A percentile compares a stretch with the other conserved stretches of the same genome.
Conservation (phyloP, 345 rosid species). For the Hibiscus tridactylites region DNA sequence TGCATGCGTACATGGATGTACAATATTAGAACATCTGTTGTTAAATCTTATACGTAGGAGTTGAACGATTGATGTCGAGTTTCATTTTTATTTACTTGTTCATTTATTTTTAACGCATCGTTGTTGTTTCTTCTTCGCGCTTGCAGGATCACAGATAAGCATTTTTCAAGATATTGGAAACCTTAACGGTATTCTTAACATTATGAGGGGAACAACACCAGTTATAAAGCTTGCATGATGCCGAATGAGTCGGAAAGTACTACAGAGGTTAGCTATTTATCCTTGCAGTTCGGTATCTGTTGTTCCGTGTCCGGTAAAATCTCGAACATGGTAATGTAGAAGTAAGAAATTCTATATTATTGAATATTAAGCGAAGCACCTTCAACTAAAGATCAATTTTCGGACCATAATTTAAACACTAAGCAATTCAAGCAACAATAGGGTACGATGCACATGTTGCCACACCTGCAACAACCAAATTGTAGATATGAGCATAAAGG, state of each 20-base stretch:
- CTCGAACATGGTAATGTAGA: neutral
- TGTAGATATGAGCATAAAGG: neutral
- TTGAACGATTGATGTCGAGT: neutral
- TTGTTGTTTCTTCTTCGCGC: neutral
- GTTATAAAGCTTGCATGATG: neutral
- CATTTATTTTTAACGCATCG: neutral
- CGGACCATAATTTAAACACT: neutral
- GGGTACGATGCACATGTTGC: conserved; percentile 96
- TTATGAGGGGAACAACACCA: neutral
- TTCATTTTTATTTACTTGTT: neutral
- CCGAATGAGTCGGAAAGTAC: neutral
- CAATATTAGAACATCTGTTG: neutral
- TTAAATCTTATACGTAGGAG: neutral
- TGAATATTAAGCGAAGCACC: neutral
- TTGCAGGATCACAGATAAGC: conserved; percentile 7
- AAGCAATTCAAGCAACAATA: conserved; percentile 37
- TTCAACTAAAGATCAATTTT: neutral
- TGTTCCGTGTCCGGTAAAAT: neutral
- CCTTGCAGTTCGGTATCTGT: neutral
- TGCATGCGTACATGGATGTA: neutral
- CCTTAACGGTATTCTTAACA: neutral
- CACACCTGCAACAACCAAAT: conserved; percentile 51
- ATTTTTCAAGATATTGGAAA: neutral
- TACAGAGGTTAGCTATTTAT: neutral
- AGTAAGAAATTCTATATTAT: neutral